Percentiles rank a stretch among this genome's conserved stretches.
These are phyloP conservation scores for Venturia oleaginea DNA, from an alignment of 2,329 filamentous ascomycete genomes.

Conservation along the genomic window DNA sequence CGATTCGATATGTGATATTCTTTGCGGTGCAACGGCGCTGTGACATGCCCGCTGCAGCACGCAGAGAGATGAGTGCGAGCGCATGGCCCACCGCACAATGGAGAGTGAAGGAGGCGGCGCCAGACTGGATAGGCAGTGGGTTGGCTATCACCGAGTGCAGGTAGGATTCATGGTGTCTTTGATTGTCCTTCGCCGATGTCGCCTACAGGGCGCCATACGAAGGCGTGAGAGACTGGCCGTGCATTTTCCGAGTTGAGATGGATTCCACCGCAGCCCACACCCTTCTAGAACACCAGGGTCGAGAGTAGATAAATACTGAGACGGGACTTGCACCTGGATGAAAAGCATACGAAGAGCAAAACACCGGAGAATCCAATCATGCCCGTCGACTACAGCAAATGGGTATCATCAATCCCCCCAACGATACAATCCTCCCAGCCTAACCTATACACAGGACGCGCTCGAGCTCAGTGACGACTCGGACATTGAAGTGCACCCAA, in stretches of 20 bases:
- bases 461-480: constrained; percentile 97
- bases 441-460: constrained; percentile 51
- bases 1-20: constrained; percentile 5
- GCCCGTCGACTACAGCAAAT: constrained; percentile 65
- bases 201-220: neutral
- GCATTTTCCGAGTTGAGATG: neutral
- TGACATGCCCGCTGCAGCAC: constrained; percentile 13
- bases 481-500: constrained; percentile 95
- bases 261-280: neutral
- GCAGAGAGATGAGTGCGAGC: constrained; percentile 4
- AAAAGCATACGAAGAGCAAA: neutral
- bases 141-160: constrained; percentile 1
- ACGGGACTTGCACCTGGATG: neutral
- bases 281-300: neutral
- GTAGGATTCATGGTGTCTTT: neutral
- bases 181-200: neutral
- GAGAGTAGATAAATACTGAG: neutral
- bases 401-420: constrained; percentile 35
- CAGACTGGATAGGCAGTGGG: neutral
- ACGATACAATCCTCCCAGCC: neutral
- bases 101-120: neutral
- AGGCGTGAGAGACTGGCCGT: neutral
- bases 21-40: neutral
- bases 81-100: constrained; percentile 8
- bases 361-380: constrained; percentile 25